phyloP scores from a whole-genome alignment of 2,329 filamentous ascomycete genomes.

The Claviceps capensis region DNA sequence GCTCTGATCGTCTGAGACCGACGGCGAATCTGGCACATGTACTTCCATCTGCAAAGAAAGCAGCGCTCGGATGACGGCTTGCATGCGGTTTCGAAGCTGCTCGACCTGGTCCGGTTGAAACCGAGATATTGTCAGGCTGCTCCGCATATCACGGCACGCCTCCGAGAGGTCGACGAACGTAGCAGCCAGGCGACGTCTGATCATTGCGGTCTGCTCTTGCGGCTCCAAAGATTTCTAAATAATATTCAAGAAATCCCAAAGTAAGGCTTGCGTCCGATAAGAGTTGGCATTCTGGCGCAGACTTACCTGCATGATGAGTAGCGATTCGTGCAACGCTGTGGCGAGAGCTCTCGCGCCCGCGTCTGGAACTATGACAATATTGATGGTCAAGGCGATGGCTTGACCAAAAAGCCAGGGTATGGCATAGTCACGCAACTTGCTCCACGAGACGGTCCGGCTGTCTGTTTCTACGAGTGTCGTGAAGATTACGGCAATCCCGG shows the following conservation, averaged over 20 bases:
- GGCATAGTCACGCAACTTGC: slow-evolving; percentile 36
- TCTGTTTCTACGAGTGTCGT: slow-evolving; percentile 37
- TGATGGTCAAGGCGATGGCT: slow-evolving; percentile 35
- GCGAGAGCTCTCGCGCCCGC: slow-evolving; percentile 41
- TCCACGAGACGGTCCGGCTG: slow-evolving; percentile 29
- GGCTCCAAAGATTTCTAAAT: slow-evolving; percentile 19
- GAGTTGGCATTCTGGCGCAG: background rate
- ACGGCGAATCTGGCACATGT: slow-evolving; percentile 25
- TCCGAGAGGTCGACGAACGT: slow-evolving; percentile 43
- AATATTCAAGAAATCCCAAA: background rate
- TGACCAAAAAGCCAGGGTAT: slow-evolving; percentile 44
- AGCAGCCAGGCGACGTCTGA: slow-evolving; percentile 30
- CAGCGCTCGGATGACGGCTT: slow-evolving; percentile 39
- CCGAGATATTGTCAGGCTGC: slow-evolving; percentile 42
- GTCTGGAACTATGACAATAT: slow-evolving; percentile 36
- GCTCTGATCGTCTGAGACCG: slow-evolving; percentile 7
- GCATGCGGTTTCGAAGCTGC: slow-evolving; percentile 38
- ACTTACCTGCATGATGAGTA: slow-evolving; percentile 31
- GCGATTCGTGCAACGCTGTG: slow-evolving; percentile 30
- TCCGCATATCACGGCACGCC: slow-evolving; percentile 39
- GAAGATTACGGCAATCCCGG: slow-evolving; percentile 41
- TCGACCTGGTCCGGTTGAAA: slow-evolving; percentile 36
- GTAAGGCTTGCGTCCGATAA: background rate
- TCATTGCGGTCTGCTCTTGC: slow-evolving; percentile 17
- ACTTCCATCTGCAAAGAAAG: slow-evolving; percentile 37